Evolutionary conservation across 495 filamentous ascomycete genomes (phyloP), one percentile per base, ranked within the genome.

Genomic region (Talaromyces stipitatus): DNA sequence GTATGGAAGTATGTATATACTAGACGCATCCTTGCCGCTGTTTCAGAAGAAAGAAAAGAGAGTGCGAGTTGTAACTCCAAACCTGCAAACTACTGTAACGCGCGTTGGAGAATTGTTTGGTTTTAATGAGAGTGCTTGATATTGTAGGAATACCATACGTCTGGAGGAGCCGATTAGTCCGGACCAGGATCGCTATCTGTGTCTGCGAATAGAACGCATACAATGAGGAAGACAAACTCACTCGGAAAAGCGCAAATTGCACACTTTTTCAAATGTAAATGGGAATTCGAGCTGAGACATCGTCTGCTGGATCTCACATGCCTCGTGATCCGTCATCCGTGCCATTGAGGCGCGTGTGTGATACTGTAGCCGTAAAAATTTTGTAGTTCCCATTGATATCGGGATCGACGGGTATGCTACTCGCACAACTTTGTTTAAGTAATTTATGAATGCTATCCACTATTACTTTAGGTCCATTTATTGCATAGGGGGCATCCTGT

Each of bases 131-230:
- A 0, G 85, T 63, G 22, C 62, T 63, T 4, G 81, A 83, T 52
- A 87, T 87, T 18, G 79, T 75, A 1, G 84, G 83, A 47, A 89
- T 81, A 9, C 81, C 84, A 58, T 89, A 89, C 7, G 85, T 87
- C 78, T 83, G 57, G 36, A 54, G 4, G 33, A 16, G 33, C n/a
- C 3, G 33, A 6, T 41, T 29, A 50, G 46, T 29, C 28, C 28
- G 28, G 4, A 8, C 28, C 8, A 29, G 28, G 28, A 8, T 29
- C 8, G 28, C 28, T 29, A 29, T 29, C 28, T 3, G 28, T 29
- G 28, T 29, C 28, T 29, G 8, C 28, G 28, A 4, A 29, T 29
- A 29, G 10, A 41, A 41, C 33, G n/a, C 2, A 32, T 30, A 27
- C 2, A 20, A 38, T 4, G 28, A 24, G 26, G 32, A 55, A 23